These are phyloP conservation scores for Malassezia nana DNA, from an alignment of 1,284 basidiomycete species.

Conservation along the genomic window DNA sequence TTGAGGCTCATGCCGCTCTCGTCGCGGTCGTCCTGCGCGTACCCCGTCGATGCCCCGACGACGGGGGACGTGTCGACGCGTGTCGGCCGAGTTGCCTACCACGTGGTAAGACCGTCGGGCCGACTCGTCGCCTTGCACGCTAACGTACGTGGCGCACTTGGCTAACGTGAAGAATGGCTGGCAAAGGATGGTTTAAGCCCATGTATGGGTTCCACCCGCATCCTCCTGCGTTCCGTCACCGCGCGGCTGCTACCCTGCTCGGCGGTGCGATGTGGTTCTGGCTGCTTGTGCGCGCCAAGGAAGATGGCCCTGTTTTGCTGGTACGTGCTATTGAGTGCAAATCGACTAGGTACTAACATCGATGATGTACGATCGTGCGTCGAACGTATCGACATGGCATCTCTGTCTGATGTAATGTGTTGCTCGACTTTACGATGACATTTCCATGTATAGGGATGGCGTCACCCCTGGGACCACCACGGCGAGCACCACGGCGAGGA, in stretches of 20 bases:
- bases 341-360: background rate
- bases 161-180: conserved; percentile 6
- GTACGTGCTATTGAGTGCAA: conserved; percentile 17
- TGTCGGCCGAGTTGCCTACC: background rate
- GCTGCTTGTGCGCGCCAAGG: conserved; percentile 45
- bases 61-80: background rate
- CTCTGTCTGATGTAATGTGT: too few relatives aligned
- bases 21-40: conserved; percentile 5
- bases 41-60: background rate
- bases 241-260: conserved; percentile 37
- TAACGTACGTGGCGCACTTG: background rate
- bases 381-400: too few relatives aligned
- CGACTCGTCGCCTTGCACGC: background rate
- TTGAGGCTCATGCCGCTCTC: conserved; percentile 20
- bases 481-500: conserved; percentile 29
- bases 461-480: conserved; percentile 44
- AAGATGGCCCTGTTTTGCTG: conserved; percentile 45
- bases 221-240: conserved; percentile 37
- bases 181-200: conserved; percentile 34
- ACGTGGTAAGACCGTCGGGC: conserved; percentile 1
- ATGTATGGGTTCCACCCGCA: conserved; percentile 41
- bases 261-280: conserved; percentile 48
- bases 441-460: conserved; percentile 27
- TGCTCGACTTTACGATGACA: background rate
- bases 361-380: background rate